Evolutionary conservation across 2,329 filamentous ascomycete species (phyloP).

Genomic region (Alternaria incomplexa): DNA sequence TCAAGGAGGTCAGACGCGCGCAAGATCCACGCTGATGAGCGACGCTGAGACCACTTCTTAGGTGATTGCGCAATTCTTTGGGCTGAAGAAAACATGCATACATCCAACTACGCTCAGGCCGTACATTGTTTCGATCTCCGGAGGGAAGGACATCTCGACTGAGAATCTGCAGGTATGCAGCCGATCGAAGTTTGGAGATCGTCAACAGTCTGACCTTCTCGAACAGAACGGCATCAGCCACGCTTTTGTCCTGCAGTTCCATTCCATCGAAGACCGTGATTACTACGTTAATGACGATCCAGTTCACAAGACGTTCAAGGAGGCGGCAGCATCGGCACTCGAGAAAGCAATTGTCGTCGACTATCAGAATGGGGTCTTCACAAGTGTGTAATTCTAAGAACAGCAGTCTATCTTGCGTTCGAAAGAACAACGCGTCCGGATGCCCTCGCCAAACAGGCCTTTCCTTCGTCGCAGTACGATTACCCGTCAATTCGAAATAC

Average conservation of each 20-base stretch:
- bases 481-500: not conserved
- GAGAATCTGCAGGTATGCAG: conserved; percentile 39
- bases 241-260: conserved; percentile 53
- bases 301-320: conserved; percentile 49
- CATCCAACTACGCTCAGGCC: conserved; percentile 32
- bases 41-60: conserved; percentile 19
- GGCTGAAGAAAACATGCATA: conserved; percentile 38
- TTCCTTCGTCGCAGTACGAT: not conserved
- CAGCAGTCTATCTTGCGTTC: not conserved
- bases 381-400: not conserved
- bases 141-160: conserved; percentile 43
- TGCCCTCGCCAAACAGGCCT: not conserved
- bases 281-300: conserved; percentile 53
- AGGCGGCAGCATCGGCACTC: conserved; percentile 38
- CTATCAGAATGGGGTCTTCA: conserved; percentile 45
- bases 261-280: conserved; percentile 49
- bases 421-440: not conserved
- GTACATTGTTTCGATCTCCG: conserved; percentile 40
- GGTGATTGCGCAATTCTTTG: conserved; percentile 40
- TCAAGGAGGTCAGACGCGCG: conserved; percentile 35
- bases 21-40: not conserved
- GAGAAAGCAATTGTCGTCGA: conserved; percentile 52
- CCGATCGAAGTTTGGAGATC: conserved; percentile 46
- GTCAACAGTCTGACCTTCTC: conserved; percentile 51
- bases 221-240: conserved; percentile 51